Evolutionary conservation across 495 filamentous ascomycete species (phyloP), one percentile per base, ranked within the genome.

Genomic region (Sporormia fimetaria): DNA sequence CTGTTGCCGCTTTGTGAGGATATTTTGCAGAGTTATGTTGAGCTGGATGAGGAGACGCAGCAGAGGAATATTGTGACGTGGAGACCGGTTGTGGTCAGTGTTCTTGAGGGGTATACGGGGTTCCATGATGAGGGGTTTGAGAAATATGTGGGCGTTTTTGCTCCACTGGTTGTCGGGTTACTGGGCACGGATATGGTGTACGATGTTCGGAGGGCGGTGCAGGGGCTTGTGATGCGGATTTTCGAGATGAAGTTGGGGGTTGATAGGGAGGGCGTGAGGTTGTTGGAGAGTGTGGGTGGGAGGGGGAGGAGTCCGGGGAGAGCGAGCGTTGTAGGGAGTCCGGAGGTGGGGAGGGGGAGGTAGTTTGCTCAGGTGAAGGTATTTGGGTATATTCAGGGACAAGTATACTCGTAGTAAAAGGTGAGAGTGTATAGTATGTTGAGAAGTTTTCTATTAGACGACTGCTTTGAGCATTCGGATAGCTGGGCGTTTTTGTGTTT

Each of bases 41-140:
- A 68, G 6, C 74, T 98, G 3, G 90, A 94, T 38, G 88, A 94
- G 57, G 87, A 95, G 44, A 84, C 81, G 21, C 90, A 98, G 60
- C 84, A 94, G 52, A 74, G 90, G 21, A 98, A 98, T 54, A 90
- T 98, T 40, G 73, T 86, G 3, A 93, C 92, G 9, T 98, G 90
- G 90, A 70, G 90, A 23, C 90, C 90, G 0, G 92, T 96, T 1
- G 90, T 98, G 3, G 86, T 98, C 6, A 90, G 94, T 57, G 90
- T 98, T n/a, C 67, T 98, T 22, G 87, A 98, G 49, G 87, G 92
- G 1, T 96, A 87, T 57, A 83, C 76, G 6, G 80, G 80, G 29
- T 96, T 95, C 63, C 82, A 83, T 0, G 65, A 68, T n/a, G 77
- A 80, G 24, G 85, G 77, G 33, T 96, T 98, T 50, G 71, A 73